These are phyloP conservation scores for Botrytis paeoniae DNA, from an alignment of 2,329 filamentous ascomycete genomes.

Conservation along the genomic window DNA sequence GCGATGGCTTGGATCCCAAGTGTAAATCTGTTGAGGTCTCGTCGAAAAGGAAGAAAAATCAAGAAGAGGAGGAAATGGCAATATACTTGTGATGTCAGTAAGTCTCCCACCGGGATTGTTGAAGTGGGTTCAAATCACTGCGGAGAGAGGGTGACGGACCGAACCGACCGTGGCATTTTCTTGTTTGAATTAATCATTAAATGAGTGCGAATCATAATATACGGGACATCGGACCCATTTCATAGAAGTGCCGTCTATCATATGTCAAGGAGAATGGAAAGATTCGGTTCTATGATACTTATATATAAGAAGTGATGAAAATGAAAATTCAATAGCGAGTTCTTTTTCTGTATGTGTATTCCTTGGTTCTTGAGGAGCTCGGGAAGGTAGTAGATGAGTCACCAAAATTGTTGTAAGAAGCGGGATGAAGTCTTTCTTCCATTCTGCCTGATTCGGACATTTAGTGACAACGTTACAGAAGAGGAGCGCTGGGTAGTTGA, in stretches of 20 bases:
- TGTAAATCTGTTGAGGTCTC: neutral
- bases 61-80: neutral
- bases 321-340: too few species aligned
- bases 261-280: neutral
- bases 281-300: neutral
- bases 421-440: neutral
- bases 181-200: neutral
- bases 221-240: neutral
- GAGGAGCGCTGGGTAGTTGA: neutral
- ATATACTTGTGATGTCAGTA: neutral
- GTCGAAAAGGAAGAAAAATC: neutral
- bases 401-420: neutral
- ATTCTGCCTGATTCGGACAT: conserved; percentile 8
- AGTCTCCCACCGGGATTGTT: neutral
- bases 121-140: neutral
- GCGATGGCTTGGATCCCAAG: neutral
- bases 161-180: conserved; percentile 7
- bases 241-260: neutral
- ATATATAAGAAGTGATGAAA: neutral
- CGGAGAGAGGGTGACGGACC: conserved; percentile 8
- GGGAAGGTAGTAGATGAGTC: neutral
- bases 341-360: neutral
- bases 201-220: neutral
- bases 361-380: neutral
- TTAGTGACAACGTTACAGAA: neutral